Base-by-base conservation (phyloP, 352 stramenopile species). In the Aphanomyces stellatus region DNA sequence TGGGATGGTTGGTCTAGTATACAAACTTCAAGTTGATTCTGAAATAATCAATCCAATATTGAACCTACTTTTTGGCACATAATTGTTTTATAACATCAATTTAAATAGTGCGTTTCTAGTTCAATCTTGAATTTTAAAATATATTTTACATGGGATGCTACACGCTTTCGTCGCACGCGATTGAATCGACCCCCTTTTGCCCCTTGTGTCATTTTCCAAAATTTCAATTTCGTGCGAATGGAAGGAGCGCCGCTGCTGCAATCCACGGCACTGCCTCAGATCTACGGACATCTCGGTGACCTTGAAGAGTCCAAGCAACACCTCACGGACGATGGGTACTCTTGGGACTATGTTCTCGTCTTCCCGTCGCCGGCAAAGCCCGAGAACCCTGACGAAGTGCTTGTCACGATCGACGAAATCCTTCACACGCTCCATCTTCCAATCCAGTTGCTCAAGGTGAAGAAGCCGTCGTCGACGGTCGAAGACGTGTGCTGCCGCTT, bases 401-500 rank as follows among this genome's bases (percentile, higher is more conserved):
- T 46, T 46, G 37, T 46, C n/a, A n/a, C 37, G 11, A 46, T 46
- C n/a, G 37, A 46, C 37, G 37, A 46, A 11, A 46, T 46, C 37
- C 37, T 46, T 46, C 37, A 46, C 11, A 46, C 37, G 37, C 37
- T 46, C n/a, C 37, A 46, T 46, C 37, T 46, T 46, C 37, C 37
- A 2, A 46, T 46, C n/a, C 37, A 46, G 13, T 46, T 46, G 37
- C 37, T 46, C n/a, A 0, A 11, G 13, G 37, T 46, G 37, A 46
- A 46, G n/a, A 46, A 46, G n/a, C 0, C 37, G 11, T n/a, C 37
- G 49, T 30, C 49, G 25, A 34, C 49, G 22, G 51, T 64, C 28
- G 55, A 64, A 35, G 55, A 64, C 40, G 51, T 64, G 4, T 64
- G 55, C 55, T 35, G 43, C 35, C 55, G 55, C 15, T 28, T 93